phyloP scores from a whole-genome alignment of 2,329 filamentous ascomycete genomes.

The Dactylellina parvicollis region DNA sequence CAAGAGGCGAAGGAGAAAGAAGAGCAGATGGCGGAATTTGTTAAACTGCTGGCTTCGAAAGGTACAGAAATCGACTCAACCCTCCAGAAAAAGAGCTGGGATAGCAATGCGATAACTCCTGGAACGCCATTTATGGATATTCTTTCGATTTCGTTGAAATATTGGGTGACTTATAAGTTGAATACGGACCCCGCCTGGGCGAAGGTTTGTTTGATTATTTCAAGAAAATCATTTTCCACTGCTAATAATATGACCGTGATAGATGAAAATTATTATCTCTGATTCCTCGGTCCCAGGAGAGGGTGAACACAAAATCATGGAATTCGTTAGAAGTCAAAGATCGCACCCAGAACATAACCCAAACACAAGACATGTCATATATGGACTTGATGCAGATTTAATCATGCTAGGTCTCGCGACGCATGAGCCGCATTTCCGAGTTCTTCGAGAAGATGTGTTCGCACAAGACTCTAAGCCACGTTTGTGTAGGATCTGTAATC shows the following conservation, averaged over 20 bases:
- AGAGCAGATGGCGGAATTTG: slow-evolving; percentile 85
- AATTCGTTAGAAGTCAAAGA: slow-evolving; percentile 93
- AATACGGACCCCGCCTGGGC: slow-evolving; percentile 97
- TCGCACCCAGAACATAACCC: slow-evolving; percentile 90
- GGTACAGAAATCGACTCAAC: slow-evolving; percentile 71
- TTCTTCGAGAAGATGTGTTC: slow-evolving; percentile 96
- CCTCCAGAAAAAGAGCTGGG: slow-evolving; percentile 87
- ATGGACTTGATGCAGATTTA: slow-evolving; percentile 94
- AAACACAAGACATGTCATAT: slow-evolving; percentile 97
- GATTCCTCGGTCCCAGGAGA: slow-evolving; percentile 97
- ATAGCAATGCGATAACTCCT: slow-evolving; percentile 70
- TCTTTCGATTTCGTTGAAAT: slow-evolving; percentile 85
- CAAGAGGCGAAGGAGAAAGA: slow-evolving; percentile 96
- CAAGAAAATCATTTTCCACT: neutral
- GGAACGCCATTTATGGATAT: slow-evolving; percentile 98
- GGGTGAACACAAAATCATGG: slow-evolving; percentile 99
- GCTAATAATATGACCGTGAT: slow-evolving; percentile 59
- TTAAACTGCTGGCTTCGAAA: slow-evolving; percentile 83
- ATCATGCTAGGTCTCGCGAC: slow-evolving; percentile 98
- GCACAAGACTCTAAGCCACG: slow-evolving; percentile 84
- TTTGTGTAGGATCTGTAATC: slow-evolving; percentile 87
- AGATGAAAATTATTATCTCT: slow-evolving; percentile 94
- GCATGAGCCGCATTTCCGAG: slow-evolving; percentile 95
- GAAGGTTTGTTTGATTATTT: slow-evolving; percentile 63
- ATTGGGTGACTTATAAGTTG: slow-evolving; percentile 97